Conservation (phyloP, 2,329 filamentous ascomycete species). For the Hypoxylon sp. region DNA sequence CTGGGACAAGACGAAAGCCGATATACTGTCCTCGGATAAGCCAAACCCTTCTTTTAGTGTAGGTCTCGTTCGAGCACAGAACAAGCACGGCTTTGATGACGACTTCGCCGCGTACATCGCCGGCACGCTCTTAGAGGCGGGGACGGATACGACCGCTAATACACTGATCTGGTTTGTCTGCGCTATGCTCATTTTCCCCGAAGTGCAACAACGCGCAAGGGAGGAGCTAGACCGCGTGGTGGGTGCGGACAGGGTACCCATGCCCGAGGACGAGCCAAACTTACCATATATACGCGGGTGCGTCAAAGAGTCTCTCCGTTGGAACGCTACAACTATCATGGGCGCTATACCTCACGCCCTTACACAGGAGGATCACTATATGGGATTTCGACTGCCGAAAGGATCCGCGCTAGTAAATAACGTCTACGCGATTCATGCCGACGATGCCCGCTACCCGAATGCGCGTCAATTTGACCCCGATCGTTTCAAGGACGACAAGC, state of each 20-base stretch:
- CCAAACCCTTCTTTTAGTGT: conserved; percentile 2
- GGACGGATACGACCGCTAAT: conserved; percentile 4
- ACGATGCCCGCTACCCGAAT: conserved; percentile 5
- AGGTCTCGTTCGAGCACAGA: not conserved
- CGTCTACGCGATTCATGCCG: conserved; percentile 42
- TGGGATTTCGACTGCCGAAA: conserved; percentile 51
- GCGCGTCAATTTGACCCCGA: conserved; percentile 50
- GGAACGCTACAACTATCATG: conserved; percentile 49
- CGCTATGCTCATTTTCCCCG: conserved; percentile 5
- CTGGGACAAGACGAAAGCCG: conserved; percentile 9
- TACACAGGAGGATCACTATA: conserved; percentile 44
- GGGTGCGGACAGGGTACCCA: conserved; percentile 51
- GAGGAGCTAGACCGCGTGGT: conserved; percentile 50
- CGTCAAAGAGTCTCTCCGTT: conserved; percentile 54
- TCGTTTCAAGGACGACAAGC: conserved; percentile 23
- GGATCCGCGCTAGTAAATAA: conserved; percentile 51
- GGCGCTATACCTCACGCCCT: conserved; percentile 48
- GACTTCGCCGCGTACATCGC: conserved; percentile 6
- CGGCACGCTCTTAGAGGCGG: conserved; percentile 1
- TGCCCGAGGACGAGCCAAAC: conserved; percentile 48
- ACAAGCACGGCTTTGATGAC: not conserved
- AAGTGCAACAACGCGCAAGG: conserved; percentile 2
- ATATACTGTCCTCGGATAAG: too few species aligned
- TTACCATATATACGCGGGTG: conserved; percentile 54
- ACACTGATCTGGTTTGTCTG: conserved; percentile 3